Percentiles rank a stretch among this genome's conserved stretches.
Conservation (phyloP, 768 basidiomycete genomes). For the Podaxis mareebaensis region DNA sequence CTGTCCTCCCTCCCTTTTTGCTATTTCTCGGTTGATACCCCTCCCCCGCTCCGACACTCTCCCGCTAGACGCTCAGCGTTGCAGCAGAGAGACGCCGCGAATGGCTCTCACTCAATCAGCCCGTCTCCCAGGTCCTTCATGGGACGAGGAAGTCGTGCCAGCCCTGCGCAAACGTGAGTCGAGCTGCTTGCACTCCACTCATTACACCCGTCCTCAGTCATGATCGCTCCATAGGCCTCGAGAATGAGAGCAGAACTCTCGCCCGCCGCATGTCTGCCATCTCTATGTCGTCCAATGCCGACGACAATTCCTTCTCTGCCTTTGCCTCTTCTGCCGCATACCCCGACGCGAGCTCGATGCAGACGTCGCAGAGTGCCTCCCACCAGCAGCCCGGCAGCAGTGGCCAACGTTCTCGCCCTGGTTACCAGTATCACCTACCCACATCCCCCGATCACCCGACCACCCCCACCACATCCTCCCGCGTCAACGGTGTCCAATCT, state of each 20-base stretch:
- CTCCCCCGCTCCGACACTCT: neutral
- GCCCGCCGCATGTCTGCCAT: slow-evolving; percentile 76
- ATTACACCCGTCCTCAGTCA: slow-evolving; percentile 18
- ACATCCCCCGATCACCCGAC: slow-evolving; percentile 20
- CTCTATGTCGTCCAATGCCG: slow-evolving; percentile 60
- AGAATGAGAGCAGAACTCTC: slow-evolving; percentile 78
- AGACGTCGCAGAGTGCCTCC: slow-evolving; percentile 11
- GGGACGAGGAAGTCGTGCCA: slow-evolving; percentile 85
- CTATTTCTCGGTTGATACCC: slow-evolving; percentile 4
- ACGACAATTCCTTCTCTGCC: slow-evolving; percentile 29
- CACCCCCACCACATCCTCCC: slow-evolving; percentile 24
- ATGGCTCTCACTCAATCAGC: slow-evolving; percentile 49
- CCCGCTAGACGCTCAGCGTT: neutral
- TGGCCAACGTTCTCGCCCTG: slow-evolving; percentile 18
- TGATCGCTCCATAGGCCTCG: slow-evolving; percentile 54
- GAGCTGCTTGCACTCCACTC: slow-evolving; percentile 1
- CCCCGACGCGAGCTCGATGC: slow-evolving; percentile 8
- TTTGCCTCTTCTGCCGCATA: slow-evolving; percentile 19
- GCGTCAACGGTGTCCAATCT: slow-evolving; percentile 31
- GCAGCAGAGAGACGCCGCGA: neutral
- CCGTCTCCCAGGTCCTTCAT: slow-evolving; percentile 50
- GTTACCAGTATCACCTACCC: slow-evolving; percentile 17
- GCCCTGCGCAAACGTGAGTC: slow-evolving; percentile 74
- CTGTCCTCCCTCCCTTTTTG: neutral
- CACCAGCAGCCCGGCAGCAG: slow-evolving; percentile 18